Percentiles rank a stretch among this genome's conserved stretches.
phyloP scores from a whole-genome alignment of 2,329 filamentous ascomycete species.

The Cadophora malorum region DNA sequence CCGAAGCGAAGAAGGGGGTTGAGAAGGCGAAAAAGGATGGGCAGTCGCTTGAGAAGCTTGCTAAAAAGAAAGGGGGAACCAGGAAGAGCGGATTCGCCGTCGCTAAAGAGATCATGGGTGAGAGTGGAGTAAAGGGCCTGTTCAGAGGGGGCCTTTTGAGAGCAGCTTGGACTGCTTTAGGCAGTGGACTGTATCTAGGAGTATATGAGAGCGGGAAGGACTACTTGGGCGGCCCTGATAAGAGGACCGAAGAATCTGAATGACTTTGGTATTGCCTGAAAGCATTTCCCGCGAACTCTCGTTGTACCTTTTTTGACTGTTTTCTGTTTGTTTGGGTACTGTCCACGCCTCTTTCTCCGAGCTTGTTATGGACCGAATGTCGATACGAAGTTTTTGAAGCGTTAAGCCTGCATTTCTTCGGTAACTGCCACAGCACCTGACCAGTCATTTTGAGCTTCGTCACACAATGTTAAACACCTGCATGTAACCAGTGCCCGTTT shows the following conservation, averaged over 20 bases:
- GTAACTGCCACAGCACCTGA: no score
- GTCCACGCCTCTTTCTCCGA: no score
- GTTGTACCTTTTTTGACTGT: not conserved
- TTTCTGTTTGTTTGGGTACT: not conserved
- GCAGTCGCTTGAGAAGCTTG: constrained; percentile 37
- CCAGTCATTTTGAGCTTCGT: not conserved
- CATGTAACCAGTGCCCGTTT: not conserved
- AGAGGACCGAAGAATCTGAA: constrained; percentile 5
- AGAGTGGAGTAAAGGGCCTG: constrained; percentile 74
- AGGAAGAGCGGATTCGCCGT: constrained; percentile 61
- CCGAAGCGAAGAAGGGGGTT: constrained; percentile 38
- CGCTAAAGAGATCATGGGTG: constrained; percentile 66
- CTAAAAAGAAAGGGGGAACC: constrained; percentile 43
- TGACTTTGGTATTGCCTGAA: not conserved
- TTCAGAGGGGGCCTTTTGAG: constrained; percentile 79
- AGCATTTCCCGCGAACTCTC: not conserved
- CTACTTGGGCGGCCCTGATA: constrained; percentile 53
- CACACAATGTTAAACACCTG: not conserved
- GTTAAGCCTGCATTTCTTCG: no score
- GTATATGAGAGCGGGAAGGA: constrained; percentile 82
- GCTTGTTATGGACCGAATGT: no score
- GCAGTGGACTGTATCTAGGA: constrained; percentile 83
- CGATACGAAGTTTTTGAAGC: no score
- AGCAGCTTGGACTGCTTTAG: constrained; percentile 80
- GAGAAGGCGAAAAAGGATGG: constrained; percentile 40